Evolutionary conservation across 1,284 basidiomycete species (phyloP), one percentile per base, ranked within the genome.

Genomic region (Rhodotorula sp.): DNA sequence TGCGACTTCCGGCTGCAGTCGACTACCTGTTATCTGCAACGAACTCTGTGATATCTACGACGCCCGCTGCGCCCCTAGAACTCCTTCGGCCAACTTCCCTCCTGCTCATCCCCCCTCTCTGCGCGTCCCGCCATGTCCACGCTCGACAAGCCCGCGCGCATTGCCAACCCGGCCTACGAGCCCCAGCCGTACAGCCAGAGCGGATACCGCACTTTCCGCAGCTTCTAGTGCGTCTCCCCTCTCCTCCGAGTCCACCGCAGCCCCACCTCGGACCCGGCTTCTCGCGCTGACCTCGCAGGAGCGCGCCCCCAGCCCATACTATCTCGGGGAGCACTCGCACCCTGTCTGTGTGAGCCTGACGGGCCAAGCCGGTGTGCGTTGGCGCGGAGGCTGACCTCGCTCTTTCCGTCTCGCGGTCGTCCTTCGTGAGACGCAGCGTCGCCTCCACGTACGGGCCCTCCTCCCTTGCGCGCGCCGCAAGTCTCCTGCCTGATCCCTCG

Each of bases 321-420:
- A 72, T 29, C 60, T 72, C 17, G 70, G 70, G 29, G 70, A 72
- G 32, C 70, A 72, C 63, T 55, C 39, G 22, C 59, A 72, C 50
- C 44, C 56, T 4, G 29, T 54, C 59, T 67, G 66, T 36, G 56
- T 58, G 19, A 37, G 60, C 46, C 9, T 7, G 19, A 34, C 9
- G n/a, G 1, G 19, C 10, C 44, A 25, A 22, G 21, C 36, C 34
- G 15, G 12, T 13, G 29, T 44, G 12, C 29, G n/a, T 5, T 0
- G 21, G 46, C 8, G 22, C 6, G 7, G 3, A 6, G 6, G 37
- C 50, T 61, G 29, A 34, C 44, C 27, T 27, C 50, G 17, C 27
- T 12, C 6, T 51, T n/a, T n/a, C 25, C 27, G 5, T n/a, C n/a
- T 51, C 29, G 19, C 27, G 17, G 22, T 29, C 54, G 32, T 19